Base-by-base conservation (phyloP, 805 yeast genomes). In the Lipomyces mesembrius region DNA sequence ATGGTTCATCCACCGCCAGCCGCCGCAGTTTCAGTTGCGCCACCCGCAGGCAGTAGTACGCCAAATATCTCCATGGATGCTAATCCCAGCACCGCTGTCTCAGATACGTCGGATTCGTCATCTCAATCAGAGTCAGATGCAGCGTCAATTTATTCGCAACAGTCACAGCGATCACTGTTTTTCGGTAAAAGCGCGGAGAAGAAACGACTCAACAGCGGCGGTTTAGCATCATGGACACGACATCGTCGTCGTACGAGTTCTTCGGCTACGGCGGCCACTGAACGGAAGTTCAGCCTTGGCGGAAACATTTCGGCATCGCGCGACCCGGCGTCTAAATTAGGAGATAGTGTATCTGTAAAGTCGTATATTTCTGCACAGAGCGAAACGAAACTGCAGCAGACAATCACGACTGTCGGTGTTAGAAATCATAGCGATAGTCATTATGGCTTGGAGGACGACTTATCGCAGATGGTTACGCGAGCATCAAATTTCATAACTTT, bases 401-500 rank as follows among this genome's bases (percentile, higher is more conserved):
- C 32, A 11, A 22, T 52, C 34, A 52, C 55, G n/a, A 3, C 34
- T 11, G 34, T 22, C n/a, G 55, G 32, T 20, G 55, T 29, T 14
- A 25, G 17, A 25, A 25, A 25, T 52, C 55, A 52, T 25, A 5
- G 27, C 8, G 34, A 52, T n/a, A 39, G 51, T 35, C 46, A 49
- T n/a, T 25, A n/a, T 32, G n/a, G 37, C 52, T 43, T 49, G 14
- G 65, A 65, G 22, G 72, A 64, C 43, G 71, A 70, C 25, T 53
- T 85, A 25, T 80, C 85, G 32, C 83, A 85, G 69, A 92, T 94
- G 97, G 78, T 92, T 4, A 78, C 81, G 57, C 80, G 98, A 59
- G 91, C 98, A 0, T 84, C 90, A 34, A 85, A 85, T 65, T 91
- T 85, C 75, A 81, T 90, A 76, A 88, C 90, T 71, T 85, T 93